Conservation (phyloP, 1,284 basidiomycete genomes). For the Austroboletus olivaceoglutinosus region DNA sequence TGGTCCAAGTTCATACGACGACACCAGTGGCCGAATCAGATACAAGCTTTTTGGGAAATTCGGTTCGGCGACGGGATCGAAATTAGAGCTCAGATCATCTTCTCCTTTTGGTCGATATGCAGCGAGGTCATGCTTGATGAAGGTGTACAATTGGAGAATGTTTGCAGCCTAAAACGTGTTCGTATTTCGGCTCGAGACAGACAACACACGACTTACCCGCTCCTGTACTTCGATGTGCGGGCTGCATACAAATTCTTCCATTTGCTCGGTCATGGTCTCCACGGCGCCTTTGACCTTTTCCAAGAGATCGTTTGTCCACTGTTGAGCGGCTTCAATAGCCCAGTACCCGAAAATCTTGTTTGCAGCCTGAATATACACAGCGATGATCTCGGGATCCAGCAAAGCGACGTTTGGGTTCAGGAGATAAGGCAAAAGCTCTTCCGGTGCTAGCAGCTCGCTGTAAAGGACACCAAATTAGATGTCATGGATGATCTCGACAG, state of each 20-base stretch:
- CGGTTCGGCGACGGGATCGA: conserved; percentile 40
- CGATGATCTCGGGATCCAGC: conserved; percentile 61
- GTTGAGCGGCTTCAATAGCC: conserved; percentile 68
- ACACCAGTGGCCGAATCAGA: conserved; percentile 82
- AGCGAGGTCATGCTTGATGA: conserved; percentile 79
- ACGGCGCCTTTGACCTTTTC: conserved; percentile 62
- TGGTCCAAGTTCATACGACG: conserved; percentile 80
- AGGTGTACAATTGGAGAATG: conserved; percentile 72
- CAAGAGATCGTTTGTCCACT: conserved; percentile 73
- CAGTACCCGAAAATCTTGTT: conserved; percentile 88
- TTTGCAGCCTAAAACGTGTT: conserved; percentile 65
- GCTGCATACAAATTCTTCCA: conserved; percentile 55
- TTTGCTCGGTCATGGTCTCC: conserved; percentile 53
- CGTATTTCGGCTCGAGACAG: neutral
- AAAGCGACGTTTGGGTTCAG: conserved; percentile 54
- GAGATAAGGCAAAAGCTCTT: conserved; percentile 68
- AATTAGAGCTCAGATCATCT: conserved; percentile 38
- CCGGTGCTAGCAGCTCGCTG: conserved; percentile 69
- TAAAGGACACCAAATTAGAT: conserved; percentile 5
- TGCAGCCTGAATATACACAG: conserved; percentile 79
- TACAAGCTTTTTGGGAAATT: conserved; percentile 85
- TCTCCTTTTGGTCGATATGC: conserved; percentile 50
- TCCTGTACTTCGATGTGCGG: conserved; percentile 89
- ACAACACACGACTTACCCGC: conserved; percentile 55
- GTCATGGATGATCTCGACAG: neutral